Evolutionary conservation across 306 rosid genomes (phyloP).

Genomic region (Phaseolus lunatus): DNA sequence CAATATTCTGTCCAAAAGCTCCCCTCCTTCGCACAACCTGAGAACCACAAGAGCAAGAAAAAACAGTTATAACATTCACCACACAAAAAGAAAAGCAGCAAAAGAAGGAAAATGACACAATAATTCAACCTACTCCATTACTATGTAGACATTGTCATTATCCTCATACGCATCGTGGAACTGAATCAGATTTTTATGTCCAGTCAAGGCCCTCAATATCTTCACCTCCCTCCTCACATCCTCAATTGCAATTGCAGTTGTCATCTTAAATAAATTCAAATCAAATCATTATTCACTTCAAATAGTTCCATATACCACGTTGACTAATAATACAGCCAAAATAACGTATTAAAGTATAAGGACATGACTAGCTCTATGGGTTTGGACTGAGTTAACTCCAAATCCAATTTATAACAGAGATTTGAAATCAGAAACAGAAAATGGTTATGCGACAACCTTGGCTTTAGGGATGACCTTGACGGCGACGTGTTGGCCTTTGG

Average conservation of each 20-base stretch:
- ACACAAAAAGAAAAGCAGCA: conserved; percentile 1
- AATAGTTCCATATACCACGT: neutral
- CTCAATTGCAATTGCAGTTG: conserved; percentile 93
- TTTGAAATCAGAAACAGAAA: neutral
- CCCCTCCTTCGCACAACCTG: conserved; percentile 97
- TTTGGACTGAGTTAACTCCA: neutral
- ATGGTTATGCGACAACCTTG: conserved; percentile 53
- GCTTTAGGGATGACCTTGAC: conserved; percentile 90
- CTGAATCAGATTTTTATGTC: conserved; percentile 74
- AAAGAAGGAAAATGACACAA: conserved; percentile 13
- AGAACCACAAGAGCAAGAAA: conserved; percentile 20
- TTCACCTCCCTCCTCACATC: conserved; percentile 97
- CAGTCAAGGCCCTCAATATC: conserved; percentile 88
- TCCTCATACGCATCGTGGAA: conserved; percentile 90
- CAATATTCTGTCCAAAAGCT: conserved; percentile 92
- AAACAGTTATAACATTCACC: conserved; percentile 5
- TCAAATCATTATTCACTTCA: neutral
- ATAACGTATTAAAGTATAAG: neutral
- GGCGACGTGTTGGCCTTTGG: conserved; percentile 76
- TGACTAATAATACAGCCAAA: neutral
- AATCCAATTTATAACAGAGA: neutral
- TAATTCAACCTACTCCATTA: conserved; percentile 80
- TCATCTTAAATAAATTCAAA: conserved; percentile 71
- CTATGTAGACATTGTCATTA: conserved; percentile 84
- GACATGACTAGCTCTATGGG: too few species aligned